Evolutionary conservation across 1,284 basidiomycete genomes (phyloP).

Genomic region (Porodaedalea pini): DNA sequence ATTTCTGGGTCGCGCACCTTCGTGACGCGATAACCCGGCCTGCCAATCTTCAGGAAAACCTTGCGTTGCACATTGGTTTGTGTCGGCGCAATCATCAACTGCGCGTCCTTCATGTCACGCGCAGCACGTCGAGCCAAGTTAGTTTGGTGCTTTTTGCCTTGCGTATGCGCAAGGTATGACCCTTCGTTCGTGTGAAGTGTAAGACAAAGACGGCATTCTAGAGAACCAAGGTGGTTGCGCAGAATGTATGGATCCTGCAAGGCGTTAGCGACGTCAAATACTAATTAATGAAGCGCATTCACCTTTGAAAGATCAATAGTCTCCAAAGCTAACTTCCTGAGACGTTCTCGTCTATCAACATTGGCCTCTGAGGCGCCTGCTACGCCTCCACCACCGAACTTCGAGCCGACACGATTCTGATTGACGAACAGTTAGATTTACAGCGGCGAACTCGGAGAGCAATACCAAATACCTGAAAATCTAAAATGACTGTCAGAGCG

Average conservation of each 20-base stretch:
- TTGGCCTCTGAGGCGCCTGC: constrained; percentile 91
- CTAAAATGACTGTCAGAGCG: background rate
- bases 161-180: constrained; percentile 97
- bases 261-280: background rate
- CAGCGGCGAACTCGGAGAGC: background rate
- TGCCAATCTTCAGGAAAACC: constrained; percentile 95
- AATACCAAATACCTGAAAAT: constrained; percentile 1
- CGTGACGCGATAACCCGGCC: constrained; percentile 91
- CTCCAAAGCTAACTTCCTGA: constrained; percentile 92
- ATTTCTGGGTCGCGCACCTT: constrained; percentile 80
- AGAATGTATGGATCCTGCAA: constrained; percentile 95
- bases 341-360: constrained; percentile 91
- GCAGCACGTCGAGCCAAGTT: constrained; percentile 96
- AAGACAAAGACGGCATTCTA: constrained; percentile 97
- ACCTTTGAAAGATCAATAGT: constrained; percentile 96
- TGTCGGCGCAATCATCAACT: constrained; percentile 79
- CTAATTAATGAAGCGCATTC: constrained; percentile 21
- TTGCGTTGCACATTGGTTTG: constrained; percentile 80
- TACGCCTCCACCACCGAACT: constrained; percentile 94
- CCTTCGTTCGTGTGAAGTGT: constrained; percentile 99
- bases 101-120: constrained; percentile 89
- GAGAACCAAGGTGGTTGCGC: constrained; percentile 93
- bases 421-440: background rate
- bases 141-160: constrained; percentile 99
- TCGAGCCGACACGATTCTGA: constrained; percentile 91